Base-by-base conservation (phyloP, 495 filamentous ascomycete genomes). In the Tuber aestivum region DNA sequence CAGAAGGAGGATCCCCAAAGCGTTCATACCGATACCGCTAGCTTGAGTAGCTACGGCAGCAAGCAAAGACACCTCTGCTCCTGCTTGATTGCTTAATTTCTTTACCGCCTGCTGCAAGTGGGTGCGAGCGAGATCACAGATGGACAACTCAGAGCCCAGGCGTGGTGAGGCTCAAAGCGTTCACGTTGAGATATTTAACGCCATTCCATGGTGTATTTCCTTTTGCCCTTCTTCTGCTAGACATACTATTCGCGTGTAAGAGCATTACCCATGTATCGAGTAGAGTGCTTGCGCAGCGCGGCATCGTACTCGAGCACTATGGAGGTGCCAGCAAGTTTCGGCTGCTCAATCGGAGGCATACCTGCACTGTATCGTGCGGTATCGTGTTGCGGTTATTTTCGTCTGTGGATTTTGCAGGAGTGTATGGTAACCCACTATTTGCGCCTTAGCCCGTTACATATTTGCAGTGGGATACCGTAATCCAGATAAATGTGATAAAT, bases 141-240 rank as follows among this genome's bases (percentile, higher is more conserved):
- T 65, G 27, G 56, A 65, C 56, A 65, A 65, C 56, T 65, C 56
- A 65, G 56, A 65, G 56, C 56, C 32, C 4, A 35, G 56, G 56
- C 56, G 32, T 27, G 56, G 56, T 65, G 56, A 65, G 56, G 56
- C 35, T 65, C 56, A 65, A 35, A 65, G 56, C 56, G 56, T 65
- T 65, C 56, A 12, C 56, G 8, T 35, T 65, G 56, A 35, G 56
- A 35, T 65, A 65, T 65, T 65, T 35, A 35, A 35, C 32, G 20
- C 56, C 56, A 65, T 16, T 65, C 27, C 14, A 0, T 65, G 56
- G 56, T 65, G 27, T 5, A 35, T 35, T 35, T 35, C 14, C 35
- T 35, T 65, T 35, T 65, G 56, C 56, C 4, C 27, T 35, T 65
- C 32, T 35, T 18, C 56, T 65, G 56, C 14, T 65, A 27, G 56